Base-by-base conservation (phyloP, 2,329 filamentous ascomycete species). In the Bipolaris zeicola region DNA sequence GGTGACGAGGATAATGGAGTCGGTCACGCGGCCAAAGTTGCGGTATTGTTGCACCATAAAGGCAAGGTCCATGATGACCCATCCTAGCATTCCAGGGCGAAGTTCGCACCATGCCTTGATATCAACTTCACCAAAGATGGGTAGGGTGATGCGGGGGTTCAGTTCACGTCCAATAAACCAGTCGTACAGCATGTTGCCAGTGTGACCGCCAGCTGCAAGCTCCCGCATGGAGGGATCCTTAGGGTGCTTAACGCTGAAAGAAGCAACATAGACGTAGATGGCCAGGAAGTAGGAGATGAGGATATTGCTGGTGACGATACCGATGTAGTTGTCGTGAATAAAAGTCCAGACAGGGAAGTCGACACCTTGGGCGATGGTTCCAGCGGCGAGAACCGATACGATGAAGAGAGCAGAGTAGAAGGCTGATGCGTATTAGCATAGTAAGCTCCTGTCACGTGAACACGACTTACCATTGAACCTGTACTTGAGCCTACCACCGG, bases 161-260 rank as follows among this genome's bases (percentile, higher is more conserved):
- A 98, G 87, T 77, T 98, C 94, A 26, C 94, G 90, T 18, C 94
- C 94, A 63, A 98, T 97, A 79, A 92, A 98, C 87, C 92, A 98
- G 77, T 98, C 94, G 76, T 98, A 97, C 36, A 97, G 78, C 61
- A 92, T 79, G 76, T 96, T 97, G 55, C 92, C 93, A 1, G 87
- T 87, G 71, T 90, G 85, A 14, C 92, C 93, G 41, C 93, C 92
- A 1, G 86, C 85, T 0, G 93, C 93, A 6, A 98, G 83, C 74
- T 95, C 88, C 38, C 93, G 90, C 60, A 85, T 80, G 45, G 89
- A 83, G 11, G 83, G 80, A 73, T 96, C 91, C 41, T 85, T 87
- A n/a, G 86, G 73, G 52, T 72, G 78, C 74, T 90, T 89, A 62
- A 96, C 90, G 50, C 83, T 83, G 80, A 97, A 97, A 72, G 91